A percentile compares a stretch with the other conserved stretches of the same genome.
These are phyloP conservation scores for Penicillium angulare DNA, from an alignment of 495 filamentous ascomycete species.

Conservation along the genomic window DNA sequence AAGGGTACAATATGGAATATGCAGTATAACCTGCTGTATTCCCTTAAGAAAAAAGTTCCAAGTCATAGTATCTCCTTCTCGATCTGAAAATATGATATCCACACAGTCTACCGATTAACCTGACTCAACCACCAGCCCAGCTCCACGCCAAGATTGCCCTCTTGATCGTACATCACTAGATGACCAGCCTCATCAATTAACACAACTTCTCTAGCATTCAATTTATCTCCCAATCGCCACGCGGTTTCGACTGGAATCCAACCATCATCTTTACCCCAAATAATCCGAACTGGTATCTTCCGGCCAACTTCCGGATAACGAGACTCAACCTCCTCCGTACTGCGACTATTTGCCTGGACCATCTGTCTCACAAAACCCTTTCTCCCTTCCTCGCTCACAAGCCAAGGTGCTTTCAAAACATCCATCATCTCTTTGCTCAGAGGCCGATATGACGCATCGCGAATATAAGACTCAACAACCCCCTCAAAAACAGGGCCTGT, in stretches of 20 bases:
- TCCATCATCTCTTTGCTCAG: slow-evolving; percentile 23
- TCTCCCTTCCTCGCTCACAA: slow-evolving; percentile 18
- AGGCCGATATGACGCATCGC: slow-evolving; percentile 18
- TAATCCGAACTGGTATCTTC: slow-evolving; percentile 26
- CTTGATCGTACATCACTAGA: slow-evolving; percentile 36
- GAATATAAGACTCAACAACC: slow-evolving; percentile 30
- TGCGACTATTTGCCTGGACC: slow-evolving; percentile 27
- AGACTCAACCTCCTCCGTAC: slow-evolving; percentile 25
- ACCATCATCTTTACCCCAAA: slow-evolving; percentile 35
- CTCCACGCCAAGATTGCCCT: slow-evolving; percentile 26
- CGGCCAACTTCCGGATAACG: slow-evolving; percentile 23
- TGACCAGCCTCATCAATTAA: slow-evolving; percentile 34
- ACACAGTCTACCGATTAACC: background rate
- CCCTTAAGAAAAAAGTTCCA: too few species aligned
- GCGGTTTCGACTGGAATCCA: slow-evolving; percentile 33
- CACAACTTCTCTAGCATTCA: slow-evolving; percentile 20
- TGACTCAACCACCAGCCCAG: slow-evolving; percentile 2
- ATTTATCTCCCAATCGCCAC: slow-evolving; percentile 12
- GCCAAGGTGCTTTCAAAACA: slow-evolving; percentile 26
- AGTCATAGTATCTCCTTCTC: background rate
- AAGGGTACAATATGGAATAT: background rate
- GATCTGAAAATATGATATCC: too few species aligned
- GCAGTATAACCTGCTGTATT: background rate
- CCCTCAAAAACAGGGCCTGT: slow-evolving; percentile 27
- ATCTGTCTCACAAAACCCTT: slow-evolving; percentile 26